Base-by-base conservation (phyloP, 306 rosid species). In the Calophaca sinica region DNA sequence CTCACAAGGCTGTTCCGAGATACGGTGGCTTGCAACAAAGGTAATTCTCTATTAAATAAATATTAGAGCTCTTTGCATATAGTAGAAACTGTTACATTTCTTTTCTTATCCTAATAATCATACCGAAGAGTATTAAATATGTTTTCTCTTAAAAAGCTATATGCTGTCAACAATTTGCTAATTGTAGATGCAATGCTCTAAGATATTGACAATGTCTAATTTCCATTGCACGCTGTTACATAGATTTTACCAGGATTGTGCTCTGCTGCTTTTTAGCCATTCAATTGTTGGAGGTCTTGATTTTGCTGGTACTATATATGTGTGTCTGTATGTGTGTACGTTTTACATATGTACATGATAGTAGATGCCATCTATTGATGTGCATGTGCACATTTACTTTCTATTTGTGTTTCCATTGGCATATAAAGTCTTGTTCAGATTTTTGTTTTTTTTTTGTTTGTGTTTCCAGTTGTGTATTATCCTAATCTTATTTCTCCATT, bases 1-100 rank as follows among this genome's bases (percentile, higher is more conserved):
- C 46, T 85, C 98, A 9, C 96, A 94, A 71, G 98, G 98, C 13
- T 94, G 98, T 78, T 94, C 98, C 2, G 98, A 94, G 86, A 94
- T 94, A 70, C 87, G 97, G 68, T 94, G 98, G 98, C 84, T 94
- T 72, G 98, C 98, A 29, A 94, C 94, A 2, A 91, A 91, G 97
- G 98, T 91, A 78, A 36, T 52, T 29, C 72, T 68, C 45, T 66
- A 15, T 42, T 26, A 15, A 44, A 57, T 62, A 51, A 65, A 20
- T 62, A 36, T 10, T 39, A 20, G 73, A 28, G 41, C 61, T 26
- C 53, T 14, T 58, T 50, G 64, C 74, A 29, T 36, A 45, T 58
- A 28, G 4, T 31, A 14, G 36, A 54, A 63, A 28, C 13, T 39
- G 9, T 38, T 6, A 7, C 41, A 46, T 55, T 45, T 72, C 45